These are phyloP conservation scores for Casuarina glauca DNA, from an alignment of 306 rosid genomes.

Conservation along the genomic window DNA sequence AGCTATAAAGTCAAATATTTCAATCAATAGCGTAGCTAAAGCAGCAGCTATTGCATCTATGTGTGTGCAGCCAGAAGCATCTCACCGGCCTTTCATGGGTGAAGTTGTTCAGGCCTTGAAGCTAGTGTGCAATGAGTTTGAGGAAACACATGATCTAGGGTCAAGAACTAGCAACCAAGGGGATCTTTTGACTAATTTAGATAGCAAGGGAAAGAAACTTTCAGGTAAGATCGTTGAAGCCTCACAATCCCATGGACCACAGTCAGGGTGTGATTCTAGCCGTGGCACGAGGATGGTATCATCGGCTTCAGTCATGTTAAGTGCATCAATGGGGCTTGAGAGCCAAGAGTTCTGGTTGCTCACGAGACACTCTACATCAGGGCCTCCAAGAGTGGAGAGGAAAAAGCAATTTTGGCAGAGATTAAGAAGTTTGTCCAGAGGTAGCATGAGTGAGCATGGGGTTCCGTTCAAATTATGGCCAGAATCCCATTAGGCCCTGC, in stretches of 20 bases:
- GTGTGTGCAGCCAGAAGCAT: constrained; percentile 96
- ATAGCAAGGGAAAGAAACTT: constrained; percentile 20
- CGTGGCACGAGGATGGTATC: constrained; percentile 38
- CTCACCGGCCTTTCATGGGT: constrained; percentile 96
- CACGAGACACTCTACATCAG: constrained; percentile 70
- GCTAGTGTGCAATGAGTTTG: constrained; percentile 86
- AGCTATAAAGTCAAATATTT: constrained; percentile 44
- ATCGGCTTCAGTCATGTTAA: constrained; percentile 53
- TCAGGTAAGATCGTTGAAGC: constrained; percentile 28
- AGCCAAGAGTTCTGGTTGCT: constrained; percentile 58
- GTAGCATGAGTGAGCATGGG: constrained; percentile 80
- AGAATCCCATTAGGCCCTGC: constrained; percentile 39
- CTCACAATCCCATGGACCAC: constrained; percentile 20
- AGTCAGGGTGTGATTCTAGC: constrained; percentile 37
- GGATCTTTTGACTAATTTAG: constrained; percentile 33
- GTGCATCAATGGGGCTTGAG: constrained; percentile 43
- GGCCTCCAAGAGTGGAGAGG: constrained; percentile 54
- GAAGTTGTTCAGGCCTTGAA: constrained; percentile 97
- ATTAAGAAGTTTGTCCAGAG: constrained; percentile 61
- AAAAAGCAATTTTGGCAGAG: constrained; percentile 71
- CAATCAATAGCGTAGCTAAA: constrained; percentile 61
- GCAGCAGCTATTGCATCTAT: constrained; percentile 97
- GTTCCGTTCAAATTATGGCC: constrained; percentile 53
- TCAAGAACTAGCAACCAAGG: constrained; percentile 50
- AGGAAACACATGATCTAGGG: constrained; percentile 48